Evolutionary conservation across 139 green algal genomes (phyloP).

Genomic region (Tetradesmus obliquus): DNA sequence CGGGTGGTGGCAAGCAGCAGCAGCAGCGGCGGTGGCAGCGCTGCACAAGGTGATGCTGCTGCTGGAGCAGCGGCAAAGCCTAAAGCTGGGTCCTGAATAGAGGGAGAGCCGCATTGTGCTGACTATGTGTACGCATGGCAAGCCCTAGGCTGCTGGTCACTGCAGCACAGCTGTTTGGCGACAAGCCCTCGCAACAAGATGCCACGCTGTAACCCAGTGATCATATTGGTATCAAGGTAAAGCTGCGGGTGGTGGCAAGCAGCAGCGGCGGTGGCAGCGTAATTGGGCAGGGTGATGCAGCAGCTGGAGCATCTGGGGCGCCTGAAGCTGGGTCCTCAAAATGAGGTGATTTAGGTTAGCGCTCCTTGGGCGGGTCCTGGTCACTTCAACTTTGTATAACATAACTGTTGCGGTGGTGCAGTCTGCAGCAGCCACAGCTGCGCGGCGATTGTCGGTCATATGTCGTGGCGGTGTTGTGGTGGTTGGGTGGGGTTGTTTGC

Average conservation of each 20-base stretch:
- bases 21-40: background rate
- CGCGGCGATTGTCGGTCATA: background rate
- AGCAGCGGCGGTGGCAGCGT: background rate
- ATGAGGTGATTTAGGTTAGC: background rate
- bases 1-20: background rate
- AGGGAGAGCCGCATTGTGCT: background rate
- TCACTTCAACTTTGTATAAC: background rate
- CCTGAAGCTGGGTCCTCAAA: background rate
- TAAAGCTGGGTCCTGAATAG: background rate
- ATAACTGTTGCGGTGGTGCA: too few species aligned
- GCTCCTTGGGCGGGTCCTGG: background rate
- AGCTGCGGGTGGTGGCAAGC: conserved; percentile 15
- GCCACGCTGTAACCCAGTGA: conserved; percentile 62
- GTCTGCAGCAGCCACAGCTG: background rate
- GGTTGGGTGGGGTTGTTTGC: too few species aligned
- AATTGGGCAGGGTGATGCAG: background rate
- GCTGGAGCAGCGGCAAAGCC: background rate
- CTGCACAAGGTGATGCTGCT: background rate
- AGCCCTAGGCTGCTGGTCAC: background rate
- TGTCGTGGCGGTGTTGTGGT: too few species aligned
- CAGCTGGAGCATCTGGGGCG: background rate
- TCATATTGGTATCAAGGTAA: conserved; percentile 53
- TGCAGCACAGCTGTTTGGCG: conserved; percentile 36
- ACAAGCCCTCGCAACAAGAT: conserved; percentile 36
- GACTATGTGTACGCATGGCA: background rate